Evolutionary conservation across 1,284 basidiomycete genomes (phyloP), one percentile per base, ranked within the genome.

Genomic region (Leccinum subfulvum): DNA sequence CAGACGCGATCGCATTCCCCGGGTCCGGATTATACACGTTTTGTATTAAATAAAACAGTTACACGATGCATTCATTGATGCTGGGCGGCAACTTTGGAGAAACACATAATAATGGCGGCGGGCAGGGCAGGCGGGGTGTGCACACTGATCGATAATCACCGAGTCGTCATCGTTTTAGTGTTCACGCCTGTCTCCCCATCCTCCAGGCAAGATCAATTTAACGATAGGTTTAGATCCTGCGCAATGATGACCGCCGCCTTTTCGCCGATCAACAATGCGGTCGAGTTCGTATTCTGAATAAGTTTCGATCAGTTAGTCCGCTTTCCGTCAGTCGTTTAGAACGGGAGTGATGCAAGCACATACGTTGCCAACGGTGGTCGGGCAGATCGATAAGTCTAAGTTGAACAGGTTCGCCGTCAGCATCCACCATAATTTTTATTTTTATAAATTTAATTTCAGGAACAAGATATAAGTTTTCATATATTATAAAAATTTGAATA

Each of bases 331-430:
- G 6, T 5, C 18, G 4, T 53, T 28, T 5, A 56, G 11, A 55
- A 21, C 28, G 10, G 21, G 14, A 21, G 18, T 5, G 21, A 55
- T 2, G 4, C 21, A 13, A 13, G 33, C 35, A 66, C 68, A 10
- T 62, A 69, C 67, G 16, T 67, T 64, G 3, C 65, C 64, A 28
- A 71, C 68, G 16, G 67, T 72, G 5, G 54, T 52, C 8, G 71
- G 71, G 23, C 59, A 64, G 16, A 73, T 67, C 21, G 71, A 73
- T 56, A 71, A 16, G 44, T 73, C 69, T 72, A 33, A 10, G 0
- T 28, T 16, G 5, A 16, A 14, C 1, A 21, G 41, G 16, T 18
- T 10, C 11, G 55, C 33, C 7, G 26, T 58, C 44, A 54, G 47
- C 28, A 5, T 18, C 26, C 8, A n/a, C 4, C 13, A 23, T 9